These are phyloP conservation scores for Sedum album DNA, from an alignment of 164 flowering plant genomes.

Conservation along the genomic window DNA sequence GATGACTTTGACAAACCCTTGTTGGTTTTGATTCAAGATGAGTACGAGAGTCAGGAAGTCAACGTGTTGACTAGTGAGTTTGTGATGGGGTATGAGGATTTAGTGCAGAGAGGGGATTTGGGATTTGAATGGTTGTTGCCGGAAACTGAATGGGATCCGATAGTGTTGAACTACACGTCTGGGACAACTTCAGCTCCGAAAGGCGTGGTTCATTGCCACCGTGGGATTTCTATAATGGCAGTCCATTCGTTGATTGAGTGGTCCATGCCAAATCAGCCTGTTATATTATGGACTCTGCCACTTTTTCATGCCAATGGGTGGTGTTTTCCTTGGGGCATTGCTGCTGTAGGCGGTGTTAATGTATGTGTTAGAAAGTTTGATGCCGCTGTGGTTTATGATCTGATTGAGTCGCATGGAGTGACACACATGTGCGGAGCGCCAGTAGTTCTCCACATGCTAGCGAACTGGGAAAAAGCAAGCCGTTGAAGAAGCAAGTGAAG, in stretches of 20 bases:
- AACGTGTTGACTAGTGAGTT: neutral
- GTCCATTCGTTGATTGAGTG: neutral
- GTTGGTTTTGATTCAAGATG: conserved; percentile 1
- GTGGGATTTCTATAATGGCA: neutral
- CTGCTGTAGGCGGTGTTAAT: conserved; percentile 6
- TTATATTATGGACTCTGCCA: neutral
- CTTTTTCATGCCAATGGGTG: conserved; percentile 9
- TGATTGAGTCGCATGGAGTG: neutral
- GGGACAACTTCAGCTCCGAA: conserved; percentile 9
- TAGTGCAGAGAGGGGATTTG: conserved; percentile 7
- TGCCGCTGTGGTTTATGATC: neutral
- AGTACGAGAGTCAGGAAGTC: neutral
- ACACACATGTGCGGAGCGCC: conserved; percentile 8
- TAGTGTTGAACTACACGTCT: neutral
- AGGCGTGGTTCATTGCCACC: neutral
- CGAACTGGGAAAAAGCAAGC: neutral
- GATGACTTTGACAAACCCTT: neutral
- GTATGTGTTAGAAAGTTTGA: neutral
- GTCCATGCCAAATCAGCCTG: conserved; percentile 7
- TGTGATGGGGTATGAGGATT: neutral
- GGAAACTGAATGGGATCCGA: conserved; percentile 2
- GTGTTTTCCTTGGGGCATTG: conserved; percentile 7
- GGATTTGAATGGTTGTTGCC: conserved; percentile 3
- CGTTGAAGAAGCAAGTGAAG: conserved; percentile 3
- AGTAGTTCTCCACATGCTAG: conserved; percentile 5